Evolutionary conservation across 192 early-diverging fungal genomes (phyloP), one percentile per base, ranked within the genome.

Genomic region (Gryganskiella cystojenkinii): DNA sequence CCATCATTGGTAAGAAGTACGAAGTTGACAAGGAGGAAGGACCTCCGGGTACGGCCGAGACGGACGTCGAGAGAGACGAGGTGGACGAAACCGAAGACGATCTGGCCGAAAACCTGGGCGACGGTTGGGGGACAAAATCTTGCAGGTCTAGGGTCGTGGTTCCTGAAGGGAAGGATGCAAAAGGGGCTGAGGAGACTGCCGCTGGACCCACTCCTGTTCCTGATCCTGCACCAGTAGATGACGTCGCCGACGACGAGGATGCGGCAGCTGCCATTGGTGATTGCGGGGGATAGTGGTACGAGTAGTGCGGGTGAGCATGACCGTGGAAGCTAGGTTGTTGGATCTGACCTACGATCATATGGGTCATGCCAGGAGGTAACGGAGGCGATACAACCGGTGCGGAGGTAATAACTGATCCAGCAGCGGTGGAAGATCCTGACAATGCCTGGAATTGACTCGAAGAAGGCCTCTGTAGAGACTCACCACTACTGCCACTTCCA

Each of bases 21-120:
- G 72, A 67, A 2, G 72, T 73, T 8, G 71, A 73, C 20, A 55
- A 42, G 5, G 56, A 61, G n/a, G 71, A 73, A 40, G 13, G 37
- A 40, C 7, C 37, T 40, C 13, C 7, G 37, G 37, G 37, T n/a
- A n/a, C 37, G 37, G 37, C 37, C 37, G 37, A 40, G 37, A 13
- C 13, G 13, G n/a, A n/a, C 42, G 15, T 44, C 9, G 42, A 44
- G 42, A 44, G 15, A 9, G 52, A 54, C 0, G 55, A 56, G 15
- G 33, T 19, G 55, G 55, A 31, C 33, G 33, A 9, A 3, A 31
- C 19, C 0, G 55, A 56, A 35, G 33, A 37, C 34, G 55, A 56
- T 31, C 37, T 40, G 5, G 37, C 37, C 37, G 37, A 40, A 9
- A 13, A 5, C 37, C 37, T n/a, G n/a, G n/a, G 37, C 37, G 37